phyloP scores from a whole-genome alignment of 768 basidiomycete species.

The Leucosporidium scottii region DNA sequence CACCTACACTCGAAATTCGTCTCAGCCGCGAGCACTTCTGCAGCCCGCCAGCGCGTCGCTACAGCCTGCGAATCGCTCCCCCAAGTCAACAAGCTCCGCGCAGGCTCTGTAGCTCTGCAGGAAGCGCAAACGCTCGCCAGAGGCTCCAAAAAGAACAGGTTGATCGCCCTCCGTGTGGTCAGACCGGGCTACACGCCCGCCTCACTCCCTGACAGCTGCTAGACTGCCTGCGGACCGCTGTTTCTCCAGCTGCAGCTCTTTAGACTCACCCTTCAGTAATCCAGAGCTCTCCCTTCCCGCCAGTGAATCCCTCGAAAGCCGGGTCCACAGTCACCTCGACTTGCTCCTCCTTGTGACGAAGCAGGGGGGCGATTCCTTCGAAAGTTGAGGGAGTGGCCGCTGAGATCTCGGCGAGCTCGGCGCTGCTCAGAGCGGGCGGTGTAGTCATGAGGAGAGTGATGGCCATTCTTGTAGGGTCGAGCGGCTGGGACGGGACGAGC shows the following conservation, averaged over 20 bases:
- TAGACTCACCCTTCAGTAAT: constrained; percentile 69
- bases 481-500: no score
- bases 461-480: constrained; percentile 10
- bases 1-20: no score
- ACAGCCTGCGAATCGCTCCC: no score
- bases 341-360: constrained; percentile 65
- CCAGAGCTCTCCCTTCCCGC: constrained; percentile 62
- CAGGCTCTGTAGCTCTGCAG: no score
- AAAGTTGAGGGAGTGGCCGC: constrained; percentile 81
- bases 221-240: not conserved
- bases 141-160: no score
- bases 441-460: constrained; percentile 42
- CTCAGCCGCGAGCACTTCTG: no score
- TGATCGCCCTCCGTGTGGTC: no score
- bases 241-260: not conserved
- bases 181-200: no score
- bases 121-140: no score
- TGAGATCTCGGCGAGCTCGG: constrained; percentile 61
- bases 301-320: constrained; percentile 54
- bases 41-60: no score
- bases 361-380: constrained; percentile 70
- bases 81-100: no score
- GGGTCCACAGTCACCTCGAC: constrained; percentile 68
- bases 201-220: no score
- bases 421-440: constrained; percentile 52